phyloP scores from a whole-genome alignment of 2,329 filamentous ascomycete species.

The Fusarium mexicanum region DNA sequence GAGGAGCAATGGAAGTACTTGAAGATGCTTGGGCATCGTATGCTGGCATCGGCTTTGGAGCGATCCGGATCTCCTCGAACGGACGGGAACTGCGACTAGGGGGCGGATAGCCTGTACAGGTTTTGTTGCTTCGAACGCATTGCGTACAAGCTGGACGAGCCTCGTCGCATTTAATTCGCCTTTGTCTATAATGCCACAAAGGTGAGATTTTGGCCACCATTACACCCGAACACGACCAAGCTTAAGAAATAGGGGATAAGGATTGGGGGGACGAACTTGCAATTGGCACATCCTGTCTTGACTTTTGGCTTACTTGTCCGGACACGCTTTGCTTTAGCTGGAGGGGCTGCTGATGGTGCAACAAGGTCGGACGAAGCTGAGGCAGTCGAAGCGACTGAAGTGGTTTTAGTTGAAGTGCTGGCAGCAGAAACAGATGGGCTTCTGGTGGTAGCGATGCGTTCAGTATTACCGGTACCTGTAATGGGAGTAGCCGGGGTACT shows the following conservation, averaged over 20 bases:
- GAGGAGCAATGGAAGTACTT: constrained; percentile 15
- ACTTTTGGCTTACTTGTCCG: constrained; percentile 69
- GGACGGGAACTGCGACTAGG: constrained; percentile 59
- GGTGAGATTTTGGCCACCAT: constrained; percentile 32
- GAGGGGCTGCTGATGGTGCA: constrained; percentile 2
- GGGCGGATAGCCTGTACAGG: constrained; percentile 70
- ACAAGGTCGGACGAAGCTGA: constrained; percentile 10
- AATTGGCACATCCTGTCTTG: constrained; percentile 73
- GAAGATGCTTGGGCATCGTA: constrained; percentile 32
- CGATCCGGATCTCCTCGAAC: constrained; percentile 60
- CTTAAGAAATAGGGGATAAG: background rate
- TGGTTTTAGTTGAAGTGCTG: background rate
- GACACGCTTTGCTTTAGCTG: constrained; percentile 51
- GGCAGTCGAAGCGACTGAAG: background rate
- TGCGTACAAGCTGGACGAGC: constrained; percentile 67
- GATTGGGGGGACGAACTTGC: constrained; percentile 65
- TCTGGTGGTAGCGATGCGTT: background rate
- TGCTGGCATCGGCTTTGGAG: constrained; percentile 56
- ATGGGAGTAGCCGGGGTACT: constrained; percentile 27
- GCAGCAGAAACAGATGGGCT: constrained; percentile 12
- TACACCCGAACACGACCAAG: constrained; percentile 10
- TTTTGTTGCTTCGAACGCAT: constrained; percentile 67
- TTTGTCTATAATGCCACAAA: constrained; percentile 54
- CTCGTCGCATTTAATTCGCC: constrained; percentile 75
- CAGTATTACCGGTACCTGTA: constrained; percentile 4